Conservation (phyloP, 495 filamentous ascomycete genomes). For the Aspergillus biplanus region DNA sequence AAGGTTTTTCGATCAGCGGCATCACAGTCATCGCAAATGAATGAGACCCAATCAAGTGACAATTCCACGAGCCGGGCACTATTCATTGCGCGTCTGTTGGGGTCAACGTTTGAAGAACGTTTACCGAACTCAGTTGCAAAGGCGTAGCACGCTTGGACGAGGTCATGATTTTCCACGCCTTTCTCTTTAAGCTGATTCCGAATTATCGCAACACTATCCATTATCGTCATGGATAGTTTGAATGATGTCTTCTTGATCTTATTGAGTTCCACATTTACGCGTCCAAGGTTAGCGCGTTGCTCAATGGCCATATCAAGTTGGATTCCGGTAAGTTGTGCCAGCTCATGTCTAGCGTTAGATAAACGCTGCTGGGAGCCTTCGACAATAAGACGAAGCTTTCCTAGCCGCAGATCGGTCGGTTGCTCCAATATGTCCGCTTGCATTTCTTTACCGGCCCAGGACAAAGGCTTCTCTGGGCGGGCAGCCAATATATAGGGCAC, state of each 20-base stretch:
- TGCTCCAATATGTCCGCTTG: conserved; percentile 72
- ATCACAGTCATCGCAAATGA: conserved; percentile 96
- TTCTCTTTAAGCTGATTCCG: conserved; percentile 71
- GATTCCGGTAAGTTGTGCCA: conserved; percentile 75
- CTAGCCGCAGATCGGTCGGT: conserved; percentile 81
- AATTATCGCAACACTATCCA: conserved; percentile 96
- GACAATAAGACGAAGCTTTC: conserved; percentile 85
- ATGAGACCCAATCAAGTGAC: conserved; percentile 94
- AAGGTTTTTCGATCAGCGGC: conserved; percentile 95
- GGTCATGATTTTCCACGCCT: conserved; percentile 86
- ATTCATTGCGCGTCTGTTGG: conserved; percentile 92
- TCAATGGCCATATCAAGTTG: conserved; percentile 87
- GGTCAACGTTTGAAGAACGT: conserved; percentile 89
- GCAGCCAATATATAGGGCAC: conserved; percentile 84
- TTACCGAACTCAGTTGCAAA: conserved; percentile 98
- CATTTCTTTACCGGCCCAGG: conserved; percentile 82
- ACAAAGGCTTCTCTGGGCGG: conserved; percentile 74
- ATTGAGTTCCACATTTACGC: conserved; percentile 88
- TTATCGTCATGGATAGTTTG: conserved; percentile 97
- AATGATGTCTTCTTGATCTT: conserved; percentile 96
- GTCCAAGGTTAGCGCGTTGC: conserved; percentile 87
- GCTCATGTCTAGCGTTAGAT: conserved; percentile 72
- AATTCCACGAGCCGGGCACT: conserved; percentile 91
- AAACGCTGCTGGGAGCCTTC: conserved; percentile 83
- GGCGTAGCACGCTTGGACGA: conserved; percentile 98